phyloP scores from a whole-genome alignment of 345 rosid genomes.

The Euphorbia peplus region DNA sequence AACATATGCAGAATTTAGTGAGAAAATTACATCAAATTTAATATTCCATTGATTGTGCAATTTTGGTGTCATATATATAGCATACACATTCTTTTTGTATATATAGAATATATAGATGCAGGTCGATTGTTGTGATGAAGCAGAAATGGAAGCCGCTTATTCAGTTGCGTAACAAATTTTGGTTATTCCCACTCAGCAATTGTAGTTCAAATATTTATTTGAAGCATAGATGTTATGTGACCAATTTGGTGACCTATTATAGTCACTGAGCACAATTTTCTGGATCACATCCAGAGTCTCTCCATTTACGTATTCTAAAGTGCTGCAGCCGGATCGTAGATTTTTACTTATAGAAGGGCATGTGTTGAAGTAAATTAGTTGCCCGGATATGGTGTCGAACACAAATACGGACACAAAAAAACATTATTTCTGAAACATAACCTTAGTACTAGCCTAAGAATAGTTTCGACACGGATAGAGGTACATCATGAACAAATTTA shows the following conservation, averaged over 20 bases:
- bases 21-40: slow-evolving; percentile 61
- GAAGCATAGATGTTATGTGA: not conserved
- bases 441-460: too few relatives aligned
- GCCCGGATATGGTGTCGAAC: too few relatives aligned
- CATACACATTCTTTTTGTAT: slow-evolving; percentile 36
- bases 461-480: too few relatives aligned
- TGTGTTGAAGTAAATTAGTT: too few relatives aligned
- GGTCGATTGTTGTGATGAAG: slow-evolving; percentile 19
- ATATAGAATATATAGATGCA: slow-evolving; percentile 30
- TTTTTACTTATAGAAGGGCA: too few relatives aligned
- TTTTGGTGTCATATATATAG: too few relatives aligned
- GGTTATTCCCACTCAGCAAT: not conserved
- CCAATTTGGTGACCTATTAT: not conserved
- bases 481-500: too few relatives aligned
- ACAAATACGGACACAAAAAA: too few relatives aligned
- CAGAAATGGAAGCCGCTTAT: slow-evolving; percentile 5
- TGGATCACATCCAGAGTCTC: too few relatives aligned
- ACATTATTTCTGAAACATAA: too few relatives aligned
- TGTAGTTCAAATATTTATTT: not conserved
- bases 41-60: slow-evolving; percentile 4
- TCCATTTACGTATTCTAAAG: too few relatives aligned
- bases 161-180: slow-evolving; percentile 23
- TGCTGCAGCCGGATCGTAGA: too few relatives aligned
- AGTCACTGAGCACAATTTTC: not conserved
- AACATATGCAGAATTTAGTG: slow-evolving; percentile 57